Conservation (phyloP, 192 early-diverging fungal species). For the Coemansia sp. region DNA sequence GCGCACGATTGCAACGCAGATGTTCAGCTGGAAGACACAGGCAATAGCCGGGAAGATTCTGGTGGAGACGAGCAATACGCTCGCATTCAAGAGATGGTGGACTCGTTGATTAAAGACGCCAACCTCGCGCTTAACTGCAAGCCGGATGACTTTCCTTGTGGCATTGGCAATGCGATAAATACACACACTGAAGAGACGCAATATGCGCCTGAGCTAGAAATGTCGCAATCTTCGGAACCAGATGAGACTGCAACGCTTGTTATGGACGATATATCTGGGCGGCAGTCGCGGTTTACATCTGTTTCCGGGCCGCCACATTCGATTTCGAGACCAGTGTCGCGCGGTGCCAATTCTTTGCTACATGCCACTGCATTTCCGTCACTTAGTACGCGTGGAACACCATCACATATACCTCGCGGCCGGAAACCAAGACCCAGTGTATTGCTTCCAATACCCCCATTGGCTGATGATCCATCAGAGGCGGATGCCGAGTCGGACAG, state of each 20-base stretch:
- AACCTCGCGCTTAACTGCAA: conserved; percentile 37
- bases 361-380: conserved; percentile 3
- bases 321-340: not conserved
- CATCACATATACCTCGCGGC: not conserved
- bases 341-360: conserved; percentile 1
- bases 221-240: conserved; percentile 22
- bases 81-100: conserved; percentile 51
- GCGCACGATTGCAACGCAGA: too few species aligned
- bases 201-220: conserved; percentile 14
- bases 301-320: not conserved
- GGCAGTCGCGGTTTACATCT: not conserved
- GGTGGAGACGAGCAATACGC: conserved; percentile 42
- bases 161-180: conserved; percentile 11
- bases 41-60: conserved; percentile 10
- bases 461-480: conserved; percentile 22
- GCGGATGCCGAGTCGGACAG: conserved; percentile 49
- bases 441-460: not conserved
- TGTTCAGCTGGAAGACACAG: too few species aligned
- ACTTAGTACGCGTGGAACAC: conserved; percentile 1
- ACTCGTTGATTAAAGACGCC: conserved; percentile 50
- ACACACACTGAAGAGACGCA: conserved; percentile 7
- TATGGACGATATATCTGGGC: not conserved
- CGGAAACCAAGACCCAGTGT: conserved; percentile 9
- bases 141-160: conserved; percentile 13
- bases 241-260: conserved; percentile 21